phyloP scores from a whole-genome alignment of 306 rosid genomes.

The Quercus berberidifolia region DNA sequence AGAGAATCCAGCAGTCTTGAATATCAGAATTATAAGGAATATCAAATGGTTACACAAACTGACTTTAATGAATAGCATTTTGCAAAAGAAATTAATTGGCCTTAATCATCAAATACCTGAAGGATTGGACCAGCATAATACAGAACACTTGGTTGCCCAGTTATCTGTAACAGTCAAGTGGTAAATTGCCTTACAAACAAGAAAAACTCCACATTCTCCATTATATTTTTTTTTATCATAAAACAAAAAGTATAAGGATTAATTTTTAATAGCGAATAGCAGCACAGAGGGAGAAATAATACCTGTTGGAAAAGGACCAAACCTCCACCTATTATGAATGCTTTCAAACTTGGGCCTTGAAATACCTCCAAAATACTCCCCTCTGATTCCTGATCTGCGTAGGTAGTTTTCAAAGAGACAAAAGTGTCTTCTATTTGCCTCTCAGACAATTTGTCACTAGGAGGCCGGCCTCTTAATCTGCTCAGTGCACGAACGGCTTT shows the following conservation, averaged over 20 bases:
- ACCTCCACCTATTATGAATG: conserved; percentile 83
- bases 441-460: conserved; percentile 74
- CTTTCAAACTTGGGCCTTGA: conserved; percentile 92
- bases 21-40: conserved; percentile 11
- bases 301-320: conserved; percentile 97
- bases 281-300: conserved; percentile 32
- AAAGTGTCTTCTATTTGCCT: conserved; percentile 77
- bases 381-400: conserved; percentile 68
- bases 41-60: conserved; percentile 20
- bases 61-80: conserved; percentile 10
- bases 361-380: conserved; percentile 88
- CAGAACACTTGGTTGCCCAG: conserved; percentile 97
- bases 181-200: conserved; percentile 30
- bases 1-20: conserved; percentile 91
- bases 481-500: conserved; percentile 63
- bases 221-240: background rate
- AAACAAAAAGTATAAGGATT: conserved; percentile 11
- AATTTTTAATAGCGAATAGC: background rate
- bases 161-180: conserved; percentile 63
- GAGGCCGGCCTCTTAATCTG: conserved; percentile 75
- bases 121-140: conserved; percentile 93
- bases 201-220: conserved; percentile 28
- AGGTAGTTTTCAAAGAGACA: conserved; percentile 64
- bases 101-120: conserved; percentile 58
- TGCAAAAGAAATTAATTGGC: conserved; percentile 8